Percentiles rank a stretch among this genome's conserved stretches.
These are phyloP conservation scores for Ceratocystis alfenasii DNA, from an alignment of 2,329 filamentous ascomycete species.

Conservation along the genomic window DNA sequence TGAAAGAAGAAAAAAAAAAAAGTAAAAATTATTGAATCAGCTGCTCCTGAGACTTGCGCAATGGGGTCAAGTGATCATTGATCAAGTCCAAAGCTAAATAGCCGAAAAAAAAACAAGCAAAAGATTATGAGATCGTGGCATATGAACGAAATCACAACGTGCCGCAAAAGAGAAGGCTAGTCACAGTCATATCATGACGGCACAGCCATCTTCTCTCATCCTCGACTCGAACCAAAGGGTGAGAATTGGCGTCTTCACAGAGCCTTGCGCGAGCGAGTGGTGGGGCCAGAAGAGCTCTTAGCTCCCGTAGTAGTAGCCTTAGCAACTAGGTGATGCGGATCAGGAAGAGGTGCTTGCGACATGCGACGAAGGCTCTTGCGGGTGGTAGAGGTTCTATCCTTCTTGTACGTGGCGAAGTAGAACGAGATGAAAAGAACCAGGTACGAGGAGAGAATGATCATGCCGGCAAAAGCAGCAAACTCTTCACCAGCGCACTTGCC, in stretches of 20 bases:
- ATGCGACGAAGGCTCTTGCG: slow-evolving; percentile 63
- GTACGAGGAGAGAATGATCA: slow-evolving; percentile 87
- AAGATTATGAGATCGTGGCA: slow-evolving; percentile 1
- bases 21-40: slow-evolving; percentile 5
- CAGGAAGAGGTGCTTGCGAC: slow-evolving; percentile 58
- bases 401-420: slow-evolving; percentile 94
- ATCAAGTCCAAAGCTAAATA: not conserved
- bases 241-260: slow-evolving; percentile 14
- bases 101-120: slow-evolving; percentile 2
- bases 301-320: slow-evolving; percentile 36
- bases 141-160: slow-evolving; percentile 4
- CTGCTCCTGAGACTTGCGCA: not conserved
- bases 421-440: slow-evolving; percentile 97
- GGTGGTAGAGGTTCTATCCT: slow-evolving; percentile 66
- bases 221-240: not conserved
- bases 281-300: slow-evolving; percentile 42
- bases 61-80: not conserved
- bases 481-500: slow-evolving; percentile 91
- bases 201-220: not conserved
- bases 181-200: not conserved
- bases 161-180: not conserved
- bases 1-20: slow-evolving; percentile 11
- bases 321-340: slow-evolving; percentile 51
- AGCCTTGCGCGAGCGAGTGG: slow-evolving; percentile 59
- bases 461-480: slow-evolving; percentile 86